Evolutionary conservation across 1,284 basidiomycete species (phyloP), one percentile per base, ranked within the genome.

Genomic region (Gymnopus androsaceus): DNA sequence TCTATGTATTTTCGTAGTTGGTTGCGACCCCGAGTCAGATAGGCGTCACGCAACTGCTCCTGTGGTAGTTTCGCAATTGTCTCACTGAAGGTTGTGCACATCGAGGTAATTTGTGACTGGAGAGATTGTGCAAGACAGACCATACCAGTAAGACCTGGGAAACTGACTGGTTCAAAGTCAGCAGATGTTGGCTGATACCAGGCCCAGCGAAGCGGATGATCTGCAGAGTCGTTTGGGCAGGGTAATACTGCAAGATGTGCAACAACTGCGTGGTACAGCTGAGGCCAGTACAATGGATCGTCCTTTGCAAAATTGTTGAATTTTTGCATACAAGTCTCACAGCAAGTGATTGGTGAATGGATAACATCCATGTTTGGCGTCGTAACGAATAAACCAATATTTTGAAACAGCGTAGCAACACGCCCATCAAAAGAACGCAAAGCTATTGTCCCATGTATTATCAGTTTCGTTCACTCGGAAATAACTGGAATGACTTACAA

Each of bases 211-310:
- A 44, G 48, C 3, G 25, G 47, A 36, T 50, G 47, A 3, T 17
- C 25, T 14, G 54, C 30, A 5, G 7, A 9, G n/a, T 36, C n/a
- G 12, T 28, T 44, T 1, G 48, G 49, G 14, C 37, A 9, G 2
- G 42, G 49, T 14, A 54, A 48, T 14, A 56, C 27, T 19, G 49
- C 41, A 14, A 59, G 49, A 49, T 59, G 57, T 4, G 17, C 40
- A 12, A 53, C 28, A 15, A 19, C 4, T 21, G 15, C n/a, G 37
- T 56, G 19, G 34, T 41, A 59, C 6, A 38, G 48, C 31, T 59
- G 57, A 15, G 54, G 57, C 27, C 31, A 47, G 45, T 44, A 49
- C 5, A 37, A 31, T 4, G 56, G 51, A 28, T 57, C 56, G 17
- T 57, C 51, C 14, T 34, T 19, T 12, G 41, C 51, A n/a, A 54